These are phyloP conservation scores for Hordeum pubiflorum DNA, from an alignment of 202 grass and related monocot species.

Conservation along the genomic window DNA sequence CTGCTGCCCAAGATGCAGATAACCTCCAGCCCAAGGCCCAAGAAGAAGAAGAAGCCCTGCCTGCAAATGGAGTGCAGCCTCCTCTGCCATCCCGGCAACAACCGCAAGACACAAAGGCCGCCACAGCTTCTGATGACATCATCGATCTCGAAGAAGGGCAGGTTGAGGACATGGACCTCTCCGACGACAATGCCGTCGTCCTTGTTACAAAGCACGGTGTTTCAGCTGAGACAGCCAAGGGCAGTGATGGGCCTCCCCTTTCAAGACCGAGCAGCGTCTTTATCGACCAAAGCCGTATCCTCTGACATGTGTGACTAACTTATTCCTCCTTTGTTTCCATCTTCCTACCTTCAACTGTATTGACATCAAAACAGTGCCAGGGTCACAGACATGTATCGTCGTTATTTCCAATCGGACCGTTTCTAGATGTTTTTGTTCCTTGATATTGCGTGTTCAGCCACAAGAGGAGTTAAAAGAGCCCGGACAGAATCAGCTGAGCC, in stretches of 20 bases:
- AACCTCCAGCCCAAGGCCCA: constrained; percentile 7
- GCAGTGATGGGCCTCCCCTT: background rate
- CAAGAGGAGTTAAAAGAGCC: constrained; percentile 78
- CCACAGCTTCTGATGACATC: background rate
- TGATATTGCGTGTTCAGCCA: constrained; percentile 60
- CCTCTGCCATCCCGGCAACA: background rate
- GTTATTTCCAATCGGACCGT: background rate
- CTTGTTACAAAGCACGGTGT: constrained; percentile 14
- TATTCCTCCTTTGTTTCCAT: constrained; percentile 6
- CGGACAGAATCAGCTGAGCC: constrained; percentile 47
- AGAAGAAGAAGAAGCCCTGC: background rate
- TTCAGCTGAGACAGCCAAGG: constrained; percentile 9
- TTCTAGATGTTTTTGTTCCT: constrained; percentile 41
- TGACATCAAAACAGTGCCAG: background rate
- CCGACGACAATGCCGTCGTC: constrained; percentile 49
- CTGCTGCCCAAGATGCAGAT: background rate
- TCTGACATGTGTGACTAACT: constrained; percentile 18
- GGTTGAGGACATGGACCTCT: constrained; percentile 80
- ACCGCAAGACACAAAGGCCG: background rate
- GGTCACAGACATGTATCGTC: background rate
- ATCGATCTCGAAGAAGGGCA: constrained; percentile 54
- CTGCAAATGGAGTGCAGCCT: constrained; percentile 9
- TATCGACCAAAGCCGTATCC: constrained; percentile 71
- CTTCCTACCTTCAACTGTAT: background rate
- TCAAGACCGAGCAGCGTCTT: constrained; percentile 8